These are phyloP conservation scores for Mycosarcoma mackinlayi DNA, from an alignment of 1,284 basidiomycete genomes.

Conservation along the genomic window DNA sequence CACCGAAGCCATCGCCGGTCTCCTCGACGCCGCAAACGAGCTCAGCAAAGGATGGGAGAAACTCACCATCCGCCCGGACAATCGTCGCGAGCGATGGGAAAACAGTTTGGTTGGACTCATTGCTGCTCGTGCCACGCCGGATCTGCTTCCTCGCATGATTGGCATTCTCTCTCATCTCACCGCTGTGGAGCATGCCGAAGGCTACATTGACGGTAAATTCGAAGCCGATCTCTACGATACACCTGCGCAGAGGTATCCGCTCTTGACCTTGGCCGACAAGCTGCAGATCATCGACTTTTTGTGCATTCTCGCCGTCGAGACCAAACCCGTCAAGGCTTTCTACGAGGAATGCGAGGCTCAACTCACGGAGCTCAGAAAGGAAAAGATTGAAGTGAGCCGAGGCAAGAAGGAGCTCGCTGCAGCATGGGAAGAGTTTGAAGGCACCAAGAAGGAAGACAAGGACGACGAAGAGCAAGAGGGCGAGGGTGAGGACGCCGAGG, in stretches of 20 bases:
- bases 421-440: constrained; percentile 77
- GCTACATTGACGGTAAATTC: constrained; percentile 47
- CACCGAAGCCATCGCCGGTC: constrained; percentile 36
- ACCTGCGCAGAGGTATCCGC: constrained; percentile 74
- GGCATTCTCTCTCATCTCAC: constrained; percentile 65
- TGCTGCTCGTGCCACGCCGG: constrained; percentile 55
- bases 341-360: constrained; percentile 91
- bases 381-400: constrained; percentile 92
- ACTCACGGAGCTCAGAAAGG: constrained; percentile 90
- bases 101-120: constrained; percentile 55
- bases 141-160: constrained; percentile 56
- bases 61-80: constrained; percentile 51
- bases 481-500: constrained; percentile 14
- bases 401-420: constrained; percentile 82
- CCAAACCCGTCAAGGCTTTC: constrained; percentile 84
- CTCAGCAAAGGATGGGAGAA: constrained; percentile 59
- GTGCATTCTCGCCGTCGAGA: constrained; percentile 88
- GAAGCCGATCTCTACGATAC: constrained; percentile 61
- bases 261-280: constrained; percentile 80
- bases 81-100: constrained; percentile 63
- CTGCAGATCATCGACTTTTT: constrained; percentile 87
- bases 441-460: constrained; percentile 57
- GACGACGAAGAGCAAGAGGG: constrained; percentile 4
- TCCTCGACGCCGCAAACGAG: constrained; percentile 48
- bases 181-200: constrained; percentile 58